Evolutionary conservation across 1,284 basidiomycete species (phyloP).

Genomic region (Apiotrichum akiyoshidainum): DNA sequence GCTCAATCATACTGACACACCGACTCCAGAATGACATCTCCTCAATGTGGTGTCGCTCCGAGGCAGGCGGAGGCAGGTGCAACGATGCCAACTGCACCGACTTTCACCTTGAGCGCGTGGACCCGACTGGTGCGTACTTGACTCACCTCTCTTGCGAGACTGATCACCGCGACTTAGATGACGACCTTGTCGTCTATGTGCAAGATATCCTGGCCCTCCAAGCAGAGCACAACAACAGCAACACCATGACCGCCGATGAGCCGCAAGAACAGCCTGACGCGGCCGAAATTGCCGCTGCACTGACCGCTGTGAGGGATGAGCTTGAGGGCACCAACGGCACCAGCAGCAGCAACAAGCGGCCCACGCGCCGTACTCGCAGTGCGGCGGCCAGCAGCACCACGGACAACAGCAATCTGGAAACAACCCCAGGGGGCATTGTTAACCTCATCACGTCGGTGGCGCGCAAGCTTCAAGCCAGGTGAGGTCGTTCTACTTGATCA

Average conservation of each 20-base stretch:
- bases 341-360: neutral
- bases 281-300: slow-evolving; percentile 6
- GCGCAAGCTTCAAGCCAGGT: slow-evolving; percentile 1
- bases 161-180: slow-evolving; percentile 26
- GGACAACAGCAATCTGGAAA: neutral
- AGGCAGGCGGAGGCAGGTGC: slow-evolving; percentile 39
- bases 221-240: neutral
- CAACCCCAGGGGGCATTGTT: neutral
- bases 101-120: slow-evolving; percentile 30
- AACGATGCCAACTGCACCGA: slow-evolving; percentile 35
- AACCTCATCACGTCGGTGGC: neutral
- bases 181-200: slow-evolving; percentile 36
- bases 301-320: slow-evolving; percentile 12
- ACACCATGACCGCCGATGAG: neutral
- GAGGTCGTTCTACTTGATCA: neutral
- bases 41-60: slow-evolving; percentile 32
- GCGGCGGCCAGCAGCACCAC: neutral
- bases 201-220: slow-evolving; percentile 10
- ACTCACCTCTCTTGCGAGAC: neutral
- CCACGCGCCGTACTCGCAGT: neutral
- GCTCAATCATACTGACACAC: slow-evolving; percentile 40
- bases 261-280: neutral
- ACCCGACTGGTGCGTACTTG: slow-evolving; percentile 34
- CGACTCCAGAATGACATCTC: slow-evolving; percentile 27
- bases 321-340: slow-evolving; percentile 1